Conservation (phyloP, 169 alveolate species). For the Plasmodium fragile region DNA sequence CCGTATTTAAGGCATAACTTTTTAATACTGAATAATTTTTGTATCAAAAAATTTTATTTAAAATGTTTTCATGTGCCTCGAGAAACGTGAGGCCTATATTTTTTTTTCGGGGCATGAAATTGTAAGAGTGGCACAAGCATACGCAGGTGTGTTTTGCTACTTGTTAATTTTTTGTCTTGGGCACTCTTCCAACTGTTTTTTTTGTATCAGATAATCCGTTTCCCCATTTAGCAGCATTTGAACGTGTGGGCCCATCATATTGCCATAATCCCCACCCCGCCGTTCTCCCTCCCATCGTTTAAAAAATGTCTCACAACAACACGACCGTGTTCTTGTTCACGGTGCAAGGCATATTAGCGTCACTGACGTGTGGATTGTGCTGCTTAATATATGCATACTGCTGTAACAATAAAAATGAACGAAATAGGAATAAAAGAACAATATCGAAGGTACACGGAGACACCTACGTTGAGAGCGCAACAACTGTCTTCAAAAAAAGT, state of each 20-base stretch:
- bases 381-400: conserved; percentile 56
- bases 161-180: background rate
- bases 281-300: background rate
- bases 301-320: conserved; percentile 46
- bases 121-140: background rate
- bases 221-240: background rate
- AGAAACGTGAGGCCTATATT: background rate
- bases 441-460: conserved; percentile 27
- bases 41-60: background rate
- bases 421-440: conserved; percentile 47
- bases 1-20: background rate
- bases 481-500: conserved; percentile 22
- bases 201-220: background rate
- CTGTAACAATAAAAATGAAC: conserved; percentile 20
- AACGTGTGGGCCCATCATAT: background rate
- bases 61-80: background rate
- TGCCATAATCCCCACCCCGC: background rate
- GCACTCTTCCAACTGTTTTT: background rate
- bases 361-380: conserved; percentile 71
- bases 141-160: background rate
- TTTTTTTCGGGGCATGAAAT: background rate
- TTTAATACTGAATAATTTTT: background rate
- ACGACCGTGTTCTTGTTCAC: conserved; percentile 52
- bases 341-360: conserved; percentile 60
- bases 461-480: background rate